Conservation (phyloP, 306 rosid species). For the Prunus mira region DNA sequence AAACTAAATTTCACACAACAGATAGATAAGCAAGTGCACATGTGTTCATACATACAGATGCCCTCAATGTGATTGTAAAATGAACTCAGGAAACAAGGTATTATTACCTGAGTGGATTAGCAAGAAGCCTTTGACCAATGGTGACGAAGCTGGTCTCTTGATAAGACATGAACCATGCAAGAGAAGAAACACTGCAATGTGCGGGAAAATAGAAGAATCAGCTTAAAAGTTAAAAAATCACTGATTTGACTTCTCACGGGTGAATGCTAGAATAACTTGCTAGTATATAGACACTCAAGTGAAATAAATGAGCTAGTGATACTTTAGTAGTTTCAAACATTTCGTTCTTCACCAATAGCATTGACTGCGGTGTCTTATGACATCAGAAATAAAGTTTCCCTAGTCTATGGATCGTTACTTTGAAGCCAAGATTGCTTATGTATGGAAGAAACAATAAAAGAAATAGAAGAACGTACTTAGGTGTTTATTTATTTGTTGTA, state of each 20-base stretch:
- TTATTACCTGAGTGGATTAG: slow-evolving; percentile 87
- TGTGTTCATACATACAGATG: background rate
- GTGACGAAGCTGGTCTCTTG: slow-evolving; percentile 99
- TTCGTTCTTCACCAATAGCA: background rate
- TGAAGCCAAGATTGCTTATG: too few relatives aligned
- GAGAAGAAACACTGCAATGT: slow-evolving; percentile 86
- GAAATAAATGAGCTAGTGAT: background rate
- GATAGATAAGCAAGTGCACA: background rate
- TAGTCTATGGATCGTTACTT: too few relatives aligned
- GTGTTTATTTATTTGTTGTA: too few relatives aligned
- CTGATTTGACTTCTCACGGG: background rate
- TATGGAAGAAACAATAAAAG: too few relatives aligned
- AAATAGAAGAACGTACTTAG: too few relatives aligned
- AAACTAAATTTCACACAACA: background rate
- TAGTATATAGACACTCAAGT: background rate
- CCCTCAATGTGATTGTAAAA: background rate
- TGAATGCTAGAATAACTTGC: background rate
- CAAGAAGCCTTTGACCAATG: slow-evolving; percentile 92
- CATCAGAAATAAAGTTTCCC: too few relatives aligned
- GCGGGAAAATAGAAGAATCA: slow-evolving; percentile 15
- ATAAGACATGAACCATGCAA: slow-evolving; percentile 97
- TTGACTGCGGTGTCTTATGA: too few relatives aligned
- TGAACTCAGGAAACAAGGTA: background rate
- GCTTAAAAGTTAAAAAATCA: slow-evolving; percentile 1
- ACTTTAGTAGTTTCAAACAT: too few relatives aligned